Evolutionary conservation across 345 rosid species (phyloP), one percentile per base, ranked within the genome.

Genomic region (Moricandia moricandioides): DNA sequence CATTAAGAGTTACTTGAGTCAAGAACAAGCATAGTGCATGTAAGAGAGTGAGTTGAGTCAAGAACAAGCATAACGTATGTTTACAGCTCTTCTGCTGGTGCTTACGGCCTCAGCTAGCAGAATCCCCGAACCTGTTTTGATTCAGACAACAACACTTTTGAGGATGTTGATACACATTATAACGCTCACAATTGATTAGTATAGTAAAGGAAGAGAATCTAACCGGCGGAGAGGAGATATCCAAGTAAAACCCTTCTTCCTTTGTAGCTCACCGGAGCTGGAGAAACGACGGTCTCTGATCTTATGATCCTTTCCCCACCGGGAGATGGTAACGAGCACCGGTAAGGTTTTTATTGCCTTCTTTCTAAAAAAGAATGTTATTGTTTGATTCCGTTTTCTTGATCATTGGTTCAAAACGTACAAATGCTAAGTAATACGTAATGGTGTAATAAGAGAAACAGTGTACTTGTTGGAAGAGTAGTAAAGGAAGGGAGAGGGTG

Each of bases 21-120:
- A n/a, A n/a, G 24, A 21, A 21, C 24, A 21, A 21, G 24, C 24
- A 21, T 21, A 2, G 2, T 5, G 35, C 45, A 58, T n/a, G n/a
- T 67, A 67, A 70, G 67, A 65, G 29, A 33, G 6, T 75, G 80
- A 27, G 31, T 61, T 16, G 11, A 62, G 10, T 39, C 35, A 34
- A 6, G 43, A 52, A 26, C n/a, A 59, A 40, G n/a, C 1, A 56
- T 54, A 47, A 43, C 12, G 51, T n/a, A 27, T 9, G n/a, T n/a
- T 80, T 82, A 91, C 97, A 62, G 97, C 98, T 87, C 98, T 89
- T 81, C 91, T 83, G 71, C 98, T 93, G 24, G 97, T 91, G 86
- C 93, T 94, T 62, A 70, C 98, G 74, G 97, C 98, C 69, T 88
- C 85, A 17, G 93, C 85, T 76, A n/a, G n/a, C n/a, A n/a, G 76